These are phyloP conservation scores for Teratosphaeria destructans DNA, from an alignment of 2,329 filamentous ascomycete genomes.

Conservation along the genomic window DNA sequence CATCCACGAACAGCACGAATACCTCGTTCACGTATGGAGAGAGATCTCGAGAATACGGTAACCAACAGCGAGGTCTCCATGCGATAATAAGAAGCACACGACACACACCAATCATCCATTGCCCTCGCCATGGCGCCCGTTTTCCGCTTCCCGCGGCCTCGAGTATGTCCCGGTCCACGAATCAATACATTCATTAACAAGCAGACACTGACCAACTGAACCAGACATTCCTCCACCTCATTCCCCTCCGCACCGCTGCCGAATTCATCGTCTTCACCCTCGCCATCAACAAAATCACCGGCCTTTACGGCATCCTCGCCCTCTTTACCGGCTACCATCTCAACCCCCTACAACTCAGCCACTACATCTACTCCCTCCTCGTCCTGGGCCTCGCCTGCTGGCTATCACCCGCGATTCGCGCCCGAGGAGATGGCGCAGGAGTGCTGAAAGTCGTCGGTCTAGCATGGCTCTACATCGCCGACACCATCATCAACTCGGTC, in stretches of 20 bases:
- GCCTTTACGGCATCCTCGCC: slow-evolving; percentile 80
- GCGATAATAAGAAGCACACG: neutral
- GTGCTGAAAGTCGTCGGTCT: slow-evolving; percentile 72
- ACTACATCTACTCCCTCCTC: slow-evolving; percentile 79
- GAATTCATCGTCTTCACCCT: slow-evolving; percentile 75
- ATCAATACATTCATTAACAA: neutral
- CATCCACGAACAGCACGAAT: too few relatives aligned
- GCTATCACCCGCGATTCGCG: slow-evolving; percentile 70
- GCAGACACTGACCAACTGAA: neutral
- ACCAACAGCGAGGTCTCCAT: neutral
- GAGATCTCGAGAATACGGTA: too few relatives aligned
- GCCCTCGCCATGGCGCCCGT: neutral
- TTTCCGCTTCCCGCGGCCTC: neutral
- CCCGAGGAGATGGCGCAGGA: slow-evolving; percentile 19
- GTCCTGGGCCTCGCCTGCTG: slow-evolving; percentile 57
- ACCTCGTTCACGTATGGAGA: too few relatives aligned
- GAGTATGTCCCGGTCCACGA: neutral
- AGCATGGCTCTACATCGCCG: slow-evolving; percentile 75
- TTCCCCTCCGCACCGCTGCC: slow-evolving; percentile 76
- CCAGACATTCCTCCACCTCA: slow-evolving; percentile 74
- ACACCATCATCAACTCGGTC: slow-evolving; percentile 68
- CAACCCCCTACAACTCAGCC: slow-evolving; percentile 72
- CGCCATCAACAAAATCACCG: slow-evolving; percentile 85
- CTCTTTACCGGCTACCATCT: slow-evolving; percentile 78
- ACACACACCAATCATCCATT: neutral